These are phyloP conservation scores for Akebia trifoliata DNA, from an alignment of 164 flowering plant species.

Conservation along the genomic window DNA sequence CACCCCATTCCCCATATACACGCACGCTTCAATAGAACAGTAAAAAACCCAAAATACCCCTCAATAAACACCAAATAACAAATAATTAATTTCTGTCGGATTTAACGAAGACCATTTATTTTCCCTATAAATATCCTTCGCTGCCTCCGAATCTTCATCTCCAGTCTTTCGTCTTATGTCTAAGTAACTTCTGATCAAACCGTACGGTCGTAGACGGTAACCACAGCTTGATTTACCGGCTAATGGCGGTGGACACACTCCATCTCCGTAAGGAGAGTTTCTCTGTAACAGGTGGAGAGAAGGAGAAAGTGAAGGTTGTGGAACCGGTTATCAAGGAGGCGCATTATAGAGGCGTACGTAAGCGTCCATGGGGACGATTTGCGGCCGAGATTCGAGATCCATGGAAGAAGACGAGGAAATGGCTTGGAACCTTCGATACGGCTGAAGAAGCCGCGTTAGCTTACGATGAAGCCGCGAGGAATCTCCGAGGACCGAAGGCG, in stretches of 20 bases:
- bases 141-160: neutral
- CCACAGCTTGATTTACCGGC: no score
- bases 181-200: no score
- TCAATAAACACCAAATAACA: no score
- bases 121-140: constrained; percentile 25
- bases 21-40: no score
- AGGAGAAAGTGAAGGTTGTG: no score
- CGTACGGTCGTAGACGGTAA: no score
- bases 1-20: no score
- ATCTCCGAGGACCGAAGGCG: constrained; percentile 48
- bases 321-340: constrained; percentile 24
- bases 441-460: constrained; percentile 50
- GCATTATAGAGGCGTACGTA: constrained; percentile 45
- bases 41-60: no score
- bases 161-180: no score
- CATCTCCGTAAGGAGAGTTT: constrained; percentile 19
- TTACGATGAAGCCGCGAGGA: constrained; percentile 45
- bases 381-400: constrained; percentile 60
- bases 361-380: constrained; percentile 52
- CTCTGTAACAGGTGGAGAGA: constrained; percentile 1
- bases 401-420: constrained; percentile 49
- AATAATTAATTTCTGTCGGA: constrained; percentile 34
- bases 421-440: constrained; percentile 53
- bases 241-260: constrained; percentile 36
- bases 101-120: constrained; percentile 27